Percentiles rank a stretch among this genome's conserved stretches.
Evolutionary conservation across 352 stramenopile genomes (phyloP).

Genomic region (Blastocystis sp.): DNA sequence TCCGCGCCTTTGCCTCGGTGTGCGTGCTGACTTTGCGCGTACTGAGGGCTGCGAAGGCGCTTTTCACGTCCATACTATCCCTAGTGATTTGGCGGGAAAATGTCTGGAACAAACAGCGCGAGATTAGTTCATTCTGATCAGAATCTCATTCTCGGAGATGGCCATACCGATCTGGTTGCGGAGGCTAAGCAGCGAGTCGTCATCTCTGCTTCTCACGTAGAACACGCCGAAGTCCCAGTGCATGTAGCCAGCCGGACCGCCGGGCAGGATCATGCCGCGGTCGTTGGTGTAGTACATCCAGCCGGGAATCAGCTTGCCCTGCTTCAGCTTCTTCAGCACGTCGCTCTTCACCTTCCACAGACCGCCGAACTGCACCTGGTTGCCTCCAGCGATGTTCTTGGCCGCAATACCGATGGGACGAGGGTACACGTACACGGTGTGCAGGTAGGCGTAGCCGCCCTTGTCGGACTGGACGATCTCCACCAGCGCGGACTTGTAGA

Average conservation of each 20-base stretch:
- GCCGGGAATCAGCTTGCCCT: conserved; percentile 14
- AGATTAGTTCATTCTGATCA: conserved; percentile 39
- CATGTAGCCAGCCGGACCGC: conserved; percentile 22
- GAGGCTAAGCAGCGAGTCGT: conserved; percentile 14
- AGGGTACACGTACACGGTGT: conserved; percentile 44
- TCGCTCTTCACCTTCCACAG: conserved; percentile 26
- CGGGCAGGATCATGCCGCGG: conserved; percentile 18
- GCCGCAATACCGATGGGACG: conserved; percentile 57
- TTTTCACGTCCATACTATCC: too few species aligned
- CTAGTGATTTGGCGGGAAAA: too few species aligned
- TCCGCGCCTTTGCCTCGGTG: too few species aligned
- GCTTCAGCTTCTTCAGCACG: not conserved
- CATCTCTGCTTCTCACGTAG: conserved; percentile 6
- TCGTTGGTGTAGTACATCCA: conserved; percentile 66
- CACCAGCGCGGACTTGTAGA: conserved; percentile 43
- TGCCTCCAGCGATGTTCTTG: conserved; percentile 31
- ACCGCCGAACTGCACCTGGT: conserved; percentile 62
- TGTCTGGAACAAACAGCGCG: too few species aligned
- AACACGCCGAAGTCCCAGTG: conserved; percentile 30
- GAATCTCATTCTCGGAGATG: conserved; percentile 37
- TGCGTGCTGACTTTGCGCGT: too few species aligned
- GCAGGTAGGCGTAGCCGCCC: not conserved
- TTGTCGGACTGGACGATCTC: not conserved
- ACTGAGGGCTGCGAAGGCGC: too few species aligned
- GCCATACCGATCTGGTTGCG: conserved; percentile 63